Conservation (phyloP, 495 filamentous ascomycete genomes). For the Glonium stellatum region DNA sequence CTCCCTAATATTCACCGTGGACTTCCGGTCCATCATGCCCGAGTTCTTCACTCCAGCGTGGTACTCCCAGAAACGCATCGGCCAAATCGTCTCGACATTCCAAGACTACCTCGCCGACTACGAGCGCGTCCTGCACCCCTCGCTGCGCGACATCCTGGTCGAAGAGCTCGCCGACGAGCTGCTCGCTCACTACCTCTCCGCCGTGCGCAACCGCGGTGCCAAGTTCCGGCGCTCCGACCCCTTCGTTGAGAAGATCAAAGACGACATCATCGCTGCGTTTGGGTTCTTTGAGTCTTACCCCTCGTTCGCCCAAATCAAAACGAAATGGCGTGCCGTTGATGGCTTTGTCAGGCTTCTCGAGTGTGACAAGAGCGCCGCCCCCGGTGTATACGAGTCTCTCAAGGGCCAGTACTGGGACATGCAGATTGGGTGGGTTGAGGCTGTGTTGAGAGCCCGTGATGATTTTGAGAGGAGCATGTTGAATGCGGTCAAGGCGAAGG, state of each 20-base stretch:
- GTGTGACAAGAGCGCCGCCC: constrained; percentile 64
- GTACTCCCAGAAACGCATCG: constrained; percentile 77
- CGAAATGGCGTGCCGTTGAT: constrained; percentile 86
- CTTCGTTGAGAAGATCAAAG: constrained; percentile 81
- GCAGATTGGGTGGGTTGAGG: constrained; percentile 93
- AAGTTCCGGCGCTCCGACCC: constrained; percentile 80
- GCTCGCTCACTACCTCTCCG: constrained; percentile 75
- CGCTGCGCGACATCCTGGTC: constrained; percentile 77
- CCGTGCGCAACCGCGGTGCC: constrained; percentile 80
- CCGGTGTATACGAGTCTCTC: constrained; percentile 73
- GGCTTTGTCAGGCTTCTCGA: constrained; percentile 68
- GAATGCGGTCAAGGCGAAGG: constrained; percentile 75
- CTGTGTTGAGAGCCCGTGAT: constrained; percentile 75
- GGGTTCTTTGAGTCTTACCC: constrained; percentile 56
- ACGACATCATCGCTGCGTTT: constrained; percentile 80
- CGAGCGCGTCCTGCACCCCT: constrained; percentile 67
- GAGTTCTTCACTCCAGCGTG: constrained; percentile 88
- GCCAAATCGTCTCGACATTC: constrained; percentile 83
- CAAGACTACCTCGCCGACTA: constrained; percentile 92
- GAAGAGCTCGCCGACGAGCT: constrained; percentile 89
- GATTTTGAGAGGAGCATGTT: constrained; percentile 91
- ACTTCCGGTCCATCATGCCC: constrained; percentile 71
- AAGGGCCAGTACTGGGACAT: constrained; percentile 89
- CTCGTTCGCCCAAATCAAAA: constrained; percentile 66
- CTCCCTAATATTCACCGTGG: constrained; percentile 72